These are phyloP conservation scores for Clohesyomyces aquaticus DNA, from an alignment of 495 filamentous ascomycete genomes.

Conservation along the genomic window DNA sequence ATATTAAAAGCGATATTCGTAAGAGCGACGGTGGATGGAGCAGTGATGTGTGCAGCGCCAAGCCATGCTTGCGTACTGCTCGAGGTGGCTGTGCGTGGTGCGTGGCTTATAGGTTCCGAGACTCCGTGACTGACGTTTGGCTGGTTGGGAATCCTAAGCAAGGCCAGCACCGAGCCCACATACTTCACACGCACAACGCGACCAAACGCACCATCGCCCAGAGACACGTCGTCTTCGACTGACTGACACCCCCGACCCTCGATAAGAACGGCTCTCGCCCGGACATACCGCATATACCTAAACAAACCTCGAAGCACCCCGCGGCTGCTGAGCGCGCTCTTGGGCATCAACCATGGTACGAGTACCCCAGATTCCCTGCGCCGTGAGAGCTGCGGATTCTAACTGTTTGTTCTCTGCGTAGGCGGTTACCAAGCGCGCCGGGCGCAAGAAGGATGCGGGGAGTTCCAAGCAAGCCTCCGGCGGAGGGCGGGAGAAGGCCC, in stretches of 20 bases:
- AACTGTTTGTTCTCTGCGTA: slow-evolving; percentile 24
- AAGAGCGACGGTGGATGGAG: neutral
- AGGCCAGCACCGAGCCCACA: neutral
- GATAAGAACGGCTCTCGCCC: no score
- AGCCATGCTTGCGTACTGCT: no score
- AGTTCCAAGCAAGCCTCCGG: slow-evolving; percentile 54
- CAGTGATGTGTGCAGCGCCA: no score
- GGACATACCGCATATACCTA: neutral
- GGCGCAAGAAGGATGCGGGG: slow-evolving; percentile 67
- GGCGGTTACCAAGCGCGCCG: slow-evolving; percentile 57
- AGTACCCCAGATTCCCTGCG: neutral
- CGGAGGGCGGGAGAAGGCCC: slow-evolving; percentile 57
- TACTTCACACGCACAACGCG: slow-evolving; percentile 4
- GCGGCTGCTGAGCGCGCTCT: slow-evolving; percentile 22
- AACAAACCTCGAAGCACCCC: slow-evolving; percentile 3
- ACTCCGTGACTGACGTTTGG: slow-evolving; percentile 1
- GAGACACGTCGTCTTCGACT: neutral
- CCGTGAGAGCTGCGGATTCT: slow-evolving; percentile 4
- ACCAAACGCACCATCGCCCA: neutral
- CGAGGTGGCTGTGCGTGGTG: neutral
- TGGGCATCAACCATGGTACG: slow-evolving; percentile 39
- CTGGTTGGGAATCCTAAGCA: neutral
- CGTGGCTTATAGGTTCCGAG: neutral
- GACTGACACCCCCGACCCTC: neutral
- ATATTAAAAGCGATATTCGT: no score